Conservation (phyloP, 2,329 filamentous ascomycete species). For the Grosmannia serpens region DNA sequence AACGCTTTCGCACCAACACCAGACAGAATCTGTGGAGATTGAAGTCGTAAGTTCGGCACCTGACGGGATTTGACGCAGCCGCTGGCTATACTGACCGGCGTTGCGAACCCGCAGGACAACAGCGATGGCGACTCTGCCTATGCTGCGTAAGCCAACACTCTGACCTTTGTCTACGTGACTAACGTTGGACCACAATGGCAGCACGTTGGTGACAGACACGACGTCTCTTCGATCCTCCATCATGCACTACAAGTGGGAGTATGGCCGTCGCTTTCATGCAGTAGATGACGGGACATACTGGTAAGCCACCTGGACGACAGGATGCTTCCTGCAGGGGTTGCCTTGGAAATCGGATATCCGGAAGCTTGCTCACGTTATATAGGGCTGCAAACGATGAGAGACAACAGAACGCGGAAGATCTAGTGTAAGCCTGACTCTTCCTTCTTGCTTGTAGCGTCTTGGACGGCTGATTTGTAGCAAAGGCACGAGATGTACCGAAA, state of each 20-base stretch:
- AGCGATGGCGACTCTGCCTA: not conserved
- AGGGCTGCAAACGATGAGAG: slow-evolving; percentile 31
- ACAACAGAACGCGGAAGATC: slow-evolving; percentile 34
- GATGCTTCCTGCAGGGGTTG: no score
- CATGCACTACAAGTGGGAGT: slow-evolving; percentile 6
- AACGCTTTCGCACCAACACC: not conserved
- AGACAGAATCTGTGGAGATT: not conserved
- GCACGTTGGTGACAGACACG: not conserved
- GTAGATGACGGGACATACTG: slow-evolving; percentile 1
- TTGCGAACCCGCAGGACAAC: not conserved
- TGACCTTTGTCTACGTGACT: not conserved
- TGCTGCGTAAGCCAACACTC: not conserved
- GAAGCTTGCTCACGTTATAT: slow-evolving; percentile 23
- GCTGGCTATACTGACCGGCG: no score
- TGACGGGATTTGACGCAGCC: not conserved
- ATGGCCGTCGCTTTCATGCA: slow-evolving; percentile 4
- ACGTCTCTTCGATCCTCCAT: slow-evolving; percentile 4
- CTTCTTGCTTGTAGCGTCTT: no score
- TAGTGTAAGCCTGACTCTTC: slow-evolving; percentile 17
- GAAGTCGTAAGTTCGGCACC: not conserved
- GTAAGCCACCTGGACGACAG: not conserved
- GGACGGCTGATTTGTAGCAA: not conserved
- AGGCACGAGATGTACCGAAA: slow-evolving; percentile 31
- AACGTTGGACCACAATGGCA: not conserved
- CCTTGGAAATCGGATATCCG: no score